These are phyloP conservation scores for Suillus discolor DNA, from an alignment of 768 basidiomycete genomes.

Conservation along the genomic window DNA sequence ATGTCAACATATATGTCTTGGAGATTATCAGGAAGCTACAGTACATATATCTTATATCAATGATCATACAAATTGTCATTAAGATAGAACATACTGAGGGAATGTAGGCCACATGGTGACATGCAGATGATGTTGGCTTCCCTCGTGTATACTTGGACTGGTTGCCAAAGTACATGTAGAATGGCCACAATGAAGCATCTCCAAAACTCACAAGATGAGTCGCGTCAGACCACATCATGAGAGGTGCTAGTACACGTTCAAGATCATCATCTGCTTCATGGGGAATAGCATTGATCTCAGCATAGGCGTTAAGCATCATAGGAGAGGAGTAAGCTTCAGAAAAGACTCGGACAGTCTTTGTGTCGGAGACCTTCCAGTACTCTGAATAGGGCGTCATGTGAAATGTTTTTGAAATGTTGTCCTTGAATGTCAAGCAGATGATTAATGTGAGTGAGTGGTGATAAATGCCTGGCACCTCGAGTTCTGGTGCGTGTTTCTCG, in stretches of 20 bases:
- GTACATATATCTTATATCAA: not conserved
- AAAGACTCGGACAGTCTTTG: slow-evolving; percentile 8
- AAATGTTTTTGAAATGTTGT: slow-evolving; percentile 18
- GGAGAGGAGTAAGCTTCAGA: slow-evolving; percentile 7
- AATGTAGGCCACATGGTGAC: no score
- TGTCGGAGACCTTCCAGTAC: slow-evolving; percentile 21
- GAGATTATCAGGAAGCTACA: slow-evolving; percentile 7
- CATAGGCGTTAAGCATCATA: not conserved
- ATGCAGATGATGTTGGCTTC: no score
- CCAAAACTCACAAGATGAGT: slow-evolving; percentile 27
- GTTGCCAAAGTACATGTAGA: slow-evolving; percentile 19
- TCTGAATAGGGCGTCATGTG: slow-evolving; percentile 29
- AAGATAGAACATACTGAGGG: slow-evolving; percentile 6
- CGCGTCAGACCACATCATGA: slow-evolving; percentile 28
- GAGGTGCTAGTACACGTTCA: slow-evolving; percentile 17
- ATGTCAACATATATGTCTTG: not conserved
- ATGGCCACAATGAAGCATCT: slow-evolving; percentile 17
- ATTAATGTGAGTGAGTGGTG: slow-evolving; percentile 28
- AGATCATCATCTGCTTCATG: slow-evolving; percentile 12
- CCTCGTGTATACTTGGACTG: no score
- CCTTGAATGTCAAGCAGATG: slow-evolving; percentile 24
- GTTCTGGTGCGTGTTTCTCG: slow-evolving; percentile 30
- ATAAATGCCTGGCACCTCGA: slow-evolving; percentile 31
- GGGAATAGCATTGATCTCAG: slow-evolving; percentile 12
- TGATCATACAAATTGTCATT: not conserved